Base-by-base conservation (phyloP, 139 green algal species). In the Micractinium sp. region DNA sequence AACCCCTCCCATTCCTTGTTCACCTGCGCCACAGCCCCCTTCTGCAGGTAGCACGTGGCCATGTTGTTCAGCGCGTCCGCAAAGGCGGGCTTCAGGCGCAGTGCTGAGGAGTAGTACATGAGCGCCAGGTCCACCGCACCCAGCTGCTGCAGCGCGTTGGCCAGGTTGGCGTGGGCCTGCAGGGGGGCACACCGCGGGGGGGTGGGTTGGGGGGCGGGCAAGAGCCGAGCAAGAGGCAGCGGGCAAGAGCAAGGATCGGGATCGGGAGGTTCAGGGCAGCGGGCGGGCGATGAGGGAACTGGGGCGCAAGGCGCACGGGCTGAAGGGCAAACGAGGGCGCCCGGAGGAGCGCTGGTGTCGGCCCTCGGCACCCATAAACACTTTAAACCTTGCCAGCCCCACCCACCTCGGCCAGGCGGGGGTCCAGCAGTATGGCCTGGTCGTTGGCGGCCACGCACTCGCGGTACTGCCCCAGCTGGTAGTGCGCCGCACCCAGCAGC, bases 41-140 rank as follows among this genome's bases (percentile, higher is more conserved):
- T 96, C 82, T 95, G 92, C 47, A 97, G 92, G 67, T 96, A 90
- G 38, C 92, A 92, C 25, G 85, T 93, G 23, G 95, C 95, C 92
- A 98, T 93, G 92, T 97, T 98, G 92, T 96, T 96, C 89, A 96
- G 95, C 0, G 95, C 95, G 86, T 97, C 95, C 29, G 94, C 94
- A 90, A 97, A 97, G 84, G 75, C 88, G 22, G 94, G 94, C 89
- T 95, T 95, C 36, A 98, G 89, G 14, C 93, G 92, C 83, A 98
- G 90, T 0, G 96, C 95, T 27, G 92, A 95, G 90, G 95, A 92
- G 82, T 98, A 98, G 88, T 98, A 98, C 0, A 96, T 90, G 33
- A 98, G 94, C 0, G 96, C 96, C 88, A 97, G 94, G 92, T 98
- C 96, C 9, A 95, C 88, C 71, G 95, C 91, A 31, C 96, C 95